Conservation (phyloP, 2,329 filamentous ascomycete genomes). For the Neurospora sp. region DNA sequence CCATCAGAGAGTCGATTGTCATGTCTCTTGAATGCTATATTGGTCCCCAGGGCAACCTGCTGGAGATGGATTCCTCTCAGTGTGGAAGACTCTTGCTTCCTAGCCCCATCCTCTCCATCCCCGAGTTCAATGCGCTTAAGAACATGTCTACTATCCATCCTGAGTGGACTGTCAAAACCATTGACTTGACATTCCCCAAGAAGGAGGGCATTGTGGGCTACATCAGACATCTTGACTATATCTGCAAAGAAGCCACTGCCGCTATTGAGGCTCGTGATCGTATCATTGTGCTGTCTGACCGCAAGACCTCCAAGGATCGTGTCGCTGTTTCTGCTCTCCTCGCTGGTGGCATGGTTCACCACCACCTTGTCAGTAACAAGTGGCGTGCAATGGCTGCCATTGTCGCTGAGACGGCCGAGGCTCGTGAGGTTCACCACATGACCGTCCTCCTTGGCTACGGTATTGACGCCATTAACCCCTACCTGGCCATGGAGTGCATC, state of each 20-base stretch:
- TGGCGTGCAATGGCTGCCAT: conserved; percentile 85
- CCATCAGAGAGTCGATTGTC: conserved; percentile 92
- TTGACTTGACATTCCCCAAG: conserved; percentile 92
- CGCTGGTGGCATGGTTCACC: conserved; percentile 88
- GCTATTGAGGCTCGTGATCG: conserved; percentile 77
- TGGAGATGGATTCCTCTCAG: conserved; percentile 87
- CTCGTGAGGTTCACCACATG: conserved; percentile 97
- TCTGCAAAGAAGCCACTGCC: conserved; percentile 75
- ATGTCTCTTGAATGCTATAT: conserved; percentile 98
- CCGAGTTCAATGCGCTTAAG: conserved; percentile 81
- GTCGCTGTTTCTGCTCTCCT: conserved; percentile 79
- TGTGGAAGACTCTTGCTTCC: conserved; percentile 78
- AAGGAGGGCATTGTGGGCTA: conserved; percentile 74
- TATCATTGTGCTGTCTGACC: conserved; percentile 82
- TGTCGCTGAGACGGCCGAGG: conserved; percentile 86
- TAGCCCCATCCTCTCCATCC: conserved; percentile 79
- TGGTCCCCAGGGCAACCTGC: conserved; percentile 85
- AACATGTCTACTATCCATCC: conserved; percentile 64
- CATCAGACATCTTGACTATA: conserved; percentile 74
- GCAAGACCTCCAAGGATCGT: conserved; percentile 71
- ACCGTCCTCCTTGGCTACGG: conserved; percentile 95
- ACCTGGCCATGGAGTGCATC: conserved; percentile 92
- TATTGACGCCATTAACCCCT: conserved; percentile 88
- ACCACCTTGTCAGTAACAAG: conserved; percentile 90
- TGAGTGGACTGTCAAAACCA: conserved; percentile 79